Percentiles rank a stretch among this genome's conserved stretches.
Evolutionary conservation across 2,329 filamentous ascomycete species (phyloP).

Genomic region (Diaporthe aspalathi): DNA sequence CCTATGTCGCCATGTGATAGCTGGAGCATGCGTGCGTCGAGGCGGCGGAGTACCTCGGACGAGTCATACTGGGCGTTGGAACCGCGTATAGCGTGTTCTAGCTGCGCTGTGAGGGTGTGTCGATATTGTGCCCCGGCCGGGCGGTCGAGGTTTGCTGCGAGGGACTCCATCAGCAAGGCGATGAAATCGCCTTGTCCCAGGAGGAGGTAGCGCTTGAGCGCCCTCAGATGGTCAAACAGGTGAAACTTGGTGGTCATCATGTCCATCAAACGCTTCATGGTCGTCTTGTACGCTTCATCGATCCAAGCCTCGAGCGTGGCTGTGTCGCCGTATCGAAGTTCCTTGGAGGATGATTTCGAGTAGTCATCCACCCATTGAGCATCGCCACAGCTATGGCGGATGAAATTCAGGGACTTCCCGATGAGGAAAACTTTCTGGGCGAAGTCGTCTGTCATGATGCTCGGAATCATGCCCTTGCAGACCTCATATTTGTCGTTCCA

Average conservation of each 20-base stretch:
- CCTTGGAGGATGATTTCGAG: conserved; percentile 91
- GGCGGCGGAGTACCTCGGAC: conserved; percentile 86
- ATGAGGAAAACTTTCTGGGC: conserved; percentile 97
- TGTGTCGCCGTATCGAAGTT: conserved; percentile 92
- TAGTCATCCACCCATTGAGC: conserved; percentile 96
- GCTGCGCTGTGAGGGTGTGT: conserved; percentile 95
- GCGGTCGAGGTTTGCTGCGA: conserved; percentile 90
- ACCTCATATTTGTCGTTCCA: conserved; percentile 99
- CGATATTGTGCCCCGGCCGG: conserved; percentile 97
- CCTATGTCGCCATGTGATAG: conserved; percentile 96
- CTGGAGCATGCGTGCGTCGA: conserved; percentile 98
- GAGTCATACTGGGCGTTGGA: conserved; percentile 97
- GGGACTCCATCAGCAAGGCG: conserved; percentile 93
- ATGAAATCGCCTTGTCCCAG: conserved; percentile 98
- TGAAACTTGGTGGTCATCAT: conserved; percentile 97
- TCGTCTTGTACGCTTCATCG: conserved; percentile 96
- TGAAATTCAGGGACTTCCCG: conserved; percentile 98
- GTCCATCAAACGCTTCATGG: conserved; percentile 93
- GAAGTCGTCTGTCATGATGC: conserved; percentile 92
- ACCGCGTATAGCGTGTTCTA: conserved; percentile 96
- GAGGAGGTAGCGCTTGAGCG: conserved; percentile 93
- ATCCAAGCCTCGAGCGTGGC: conserved; percentile 92
- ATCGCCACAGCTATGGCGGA: conserved; percentile 93
- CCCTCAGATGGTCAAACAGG: conserved; percentile 89
- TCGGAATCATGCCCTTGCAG: conserved; percentile 86